A percentile compares a stretch with the other conserved stretches of the same genome.
phyloP scores from a whole-genome alignment of 177 flowering plant genomes.

The Tripterygium wilfordii region DNA sequence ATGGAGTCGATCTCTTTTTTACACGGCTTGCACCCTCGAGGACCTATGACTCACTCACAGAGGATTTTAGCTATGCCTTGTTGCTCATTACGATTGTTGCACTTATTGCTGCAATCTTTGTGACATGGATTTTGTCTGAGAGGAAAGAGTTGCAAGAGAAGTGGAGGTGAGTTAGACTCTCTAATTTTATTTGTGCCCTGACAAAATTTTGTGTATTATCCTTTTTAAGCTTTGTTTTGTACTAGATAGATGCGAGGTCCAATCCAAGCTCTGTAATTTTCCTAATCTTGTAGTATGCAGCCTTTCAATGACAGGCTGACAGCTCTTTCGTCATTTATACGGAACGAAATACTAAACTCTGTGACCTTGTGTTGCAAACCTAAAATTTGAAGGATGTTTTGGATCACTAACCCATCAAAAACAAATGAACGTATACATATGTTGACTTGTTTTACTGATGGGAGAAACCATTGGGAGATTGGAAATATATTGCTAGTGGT shows the following conservation, averaged over 20 bases:
- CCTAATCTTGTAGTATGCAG: conserved; percentile 3
- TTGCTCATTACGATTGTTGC: conserved; percentile 84
- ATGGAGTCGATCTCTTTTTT: conserved; percentile 86
- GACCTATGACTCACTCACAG: conserved; percentile 93
- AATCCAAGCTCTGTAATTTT: conserved; percentile 7
- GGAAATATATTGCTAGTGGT: too few relatives aligned
- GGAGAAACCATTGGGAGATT: too few relatives aligned
- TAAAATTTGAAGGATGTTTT: too few relatives aligned
- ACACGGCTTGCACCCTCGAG: conserved; percentile 88
- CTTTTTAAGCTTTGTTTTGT: conserved; percentile 9
- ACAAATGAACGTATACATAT: too few relatives aligned
- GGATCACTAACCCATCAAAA: too few relatives aligned
- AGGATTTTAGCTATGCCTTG: conserved; percentile 92
- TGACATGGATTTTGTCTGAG: conserved; percentile 89
- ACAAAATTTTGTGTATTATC: neutral
- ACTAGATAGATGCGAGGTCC: conserved; percentile 3
- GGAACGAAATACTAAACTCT: conserved; percentile 2
- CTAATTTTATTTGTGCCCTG: neutral
- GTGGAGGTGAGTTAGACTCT: conserved; percentile 61
- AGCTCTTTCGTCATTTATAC: neutral
- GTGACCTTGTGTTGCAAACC: conserved; percentile 8
- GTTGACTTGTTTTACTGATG: too few relatives aligned
- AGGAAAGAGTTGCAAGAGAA: conserved; percentile 85
- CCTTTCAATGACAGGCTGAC: neutral
- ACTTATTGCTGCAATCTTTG: conserved; percentile 76